These are phyloP conservation scores for Austroboletus novae-zelandiae DNA, from an alignment of 1,284 basidiomycete species.

Conservation along the genomic window DNA sequence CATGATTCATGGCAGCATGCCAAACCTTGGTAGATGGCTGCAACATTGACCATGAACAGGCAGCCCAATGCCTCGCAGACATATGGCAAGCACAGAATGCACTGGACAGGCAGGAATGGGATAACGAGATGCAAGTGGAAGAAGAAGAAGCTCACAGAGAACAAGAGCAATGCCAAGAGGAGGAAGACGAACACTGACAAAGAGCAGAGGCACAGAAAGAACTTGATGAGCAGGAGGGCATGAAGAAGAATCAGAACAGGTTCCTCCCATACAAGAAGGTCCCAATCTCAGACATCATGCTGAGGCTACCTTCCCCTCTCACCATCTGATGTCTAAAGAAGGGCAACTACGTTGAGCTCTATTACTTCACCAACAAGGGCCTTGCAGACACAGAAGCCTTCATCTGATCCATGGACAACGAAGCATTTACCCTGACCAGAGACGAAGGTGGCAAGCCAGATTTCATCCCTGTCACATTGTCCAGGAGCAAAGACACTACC, in stretches of 20 bases:
- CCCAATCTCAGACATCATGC: neutral
- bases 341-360: neutral
- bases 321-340: neutral
- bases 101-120: too few relatives aligned
- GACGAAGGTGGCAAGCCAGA: neutral
- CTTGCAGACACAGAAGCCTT: neutral
- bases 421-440: neutral
- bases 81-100: too few relatives aligned
- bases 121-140: neutral
- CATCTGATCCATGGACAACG: neutral
- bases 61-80: too few relatives aligned
- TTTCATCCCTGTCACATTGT: neutral
- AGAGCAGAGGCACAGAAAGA: too few relatives aligned
- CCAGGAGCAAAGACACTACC: neutral
- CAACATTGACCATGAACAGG: too few relatives aligned
- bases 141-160: neutral
- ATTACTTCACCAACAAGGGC: slow-evolving; percentile 1
- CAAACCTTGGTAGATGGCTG: too few relatives aligned
- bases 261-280: neutral
- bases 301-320: neutral
- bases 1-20: too few relatives aligned
- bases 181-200: too few relatives aligned
- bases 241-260: neutral
- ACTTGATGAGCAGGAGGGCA: too few relatives aligned
- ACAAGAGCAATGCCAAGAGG: too few relatives aligned